phyloP scores from a whole-genome alignment of 805 yeast genomes.

The Saccharomyces mikatae region DNA sequence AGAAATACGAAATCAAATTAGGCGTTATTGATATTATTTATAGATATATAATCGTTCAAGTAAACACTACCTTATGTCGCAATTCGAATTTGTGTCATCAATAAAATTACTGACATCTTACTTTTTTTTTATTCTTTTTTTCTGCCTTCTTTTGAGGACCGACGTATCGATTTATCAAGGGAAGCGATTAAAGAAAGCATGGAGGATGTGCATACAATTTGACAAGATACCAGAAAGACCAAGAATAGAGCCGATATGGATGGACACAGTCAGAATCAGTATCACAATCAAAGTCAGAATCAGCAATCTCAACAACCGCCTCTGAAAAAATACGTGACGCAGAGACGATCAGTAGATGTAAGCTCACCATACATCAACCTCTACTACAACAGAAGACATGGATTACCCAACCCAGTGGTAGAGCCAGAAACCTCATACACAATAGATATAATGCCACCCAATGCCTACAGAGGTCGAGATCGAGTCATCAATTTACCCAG shows the following conservation, averaged over 20 bases:
- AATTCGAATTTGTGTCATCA: neutral
- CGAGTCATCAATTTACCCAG: constrained; percentile 54
- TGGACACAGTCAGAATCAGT: neutral
- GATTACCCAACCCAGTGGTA: constrained; percentile 20
- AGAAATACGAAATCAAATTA: neutral
- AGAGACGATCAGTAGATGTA: constrained; percentile 29
- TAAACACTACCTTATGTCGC: neutral
- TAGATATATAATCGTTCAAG: neutral
- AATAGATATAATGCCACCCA: constrained; percentile 26
- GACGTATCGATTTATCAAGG: neutral
- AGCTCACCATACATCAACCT: constrained; percentile 26
- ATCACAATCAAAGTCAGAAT: constrained; percentile 2
- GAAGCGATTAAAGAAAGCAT: neutral
- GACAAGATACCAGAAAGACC: neutral
- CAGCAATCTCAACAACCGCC: constrained; percentile 6
- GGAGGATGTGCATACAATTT: neutral
- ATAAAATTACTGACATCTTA: neutral
- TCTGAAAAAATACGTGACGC: constrained; percentile 25
- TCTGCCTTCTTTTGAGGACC: neutral
- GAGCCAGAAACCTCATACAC: constrained; percentile 28
- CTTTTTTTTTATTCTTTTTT: neutral
- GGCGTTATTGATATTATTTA: neutral
- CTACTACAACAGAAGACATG: constrained; percentile 24
- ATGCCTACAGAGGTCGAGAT: constrained; percentile 15
- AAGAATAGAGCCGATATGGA: neutral